Evolutionary conservation across 2,329 filamentous ascomycete genomes (phyloP), one percentile per base, ranked within the genome.

Genomic region (Rutstroemia sp.): DNA sequence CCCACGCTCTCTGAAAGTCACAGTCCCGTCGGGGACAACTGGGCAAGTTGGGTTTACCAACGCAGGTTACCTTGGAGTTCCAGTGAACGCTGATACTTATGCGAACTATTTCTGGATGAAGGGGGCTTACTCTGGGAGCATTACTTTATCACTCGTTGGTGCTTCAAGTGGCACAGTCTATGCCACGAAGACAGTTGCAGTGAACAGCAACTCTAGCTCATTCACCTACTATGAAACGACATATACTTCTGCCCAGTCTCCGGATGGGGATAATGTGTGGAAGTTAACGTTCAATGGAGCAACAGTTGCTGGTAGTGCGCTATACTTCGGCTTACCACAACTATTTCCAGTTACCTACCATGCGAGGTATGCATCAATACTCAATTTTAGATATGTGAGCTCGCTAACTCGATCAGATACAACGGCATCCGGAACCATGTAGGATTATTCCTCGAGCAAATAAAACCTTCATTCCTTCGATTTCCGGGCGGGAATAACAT

Each of bases 401-500:
- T 2, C 23, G 18, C 38, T 49, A 21, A 56, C 12, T 44, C 10
- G 27, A 14, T 3, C 12, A 74, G 78, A 45, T 51, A 58, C 51
- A 86, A 86, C 59, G 82, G 82, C 0, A 69, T 85, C 41, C 73
- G 81, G 5, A 68, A 75, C 10, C 80, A 85, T 52, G 69, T 86
- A 56, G 77, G 75, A 1, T 73, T 79, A 51, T 74, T 76, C 9
- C 67, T 85, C 1, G 75, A 73, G 1, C 74, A 72, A 9, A 66
- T 82, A 2, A 75, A 79, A 50, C 76, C 78, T 0, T 75, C 74
- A 8, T 78, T 86, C 62, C 74, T 87, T 42, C 77, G 85, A 12
- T 79, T 86, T 56, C 84, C 84, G 0, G 85, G 85, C 4, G 83
- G 82, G 7, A 85, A 84, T 65, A 84, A 82, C 71, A 68, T 85